Evolutionary conservation across 2,329 filamentous ascomycete genomes (phyloP).

Genomic region (Thielaviopsis punctulata): DNA sequence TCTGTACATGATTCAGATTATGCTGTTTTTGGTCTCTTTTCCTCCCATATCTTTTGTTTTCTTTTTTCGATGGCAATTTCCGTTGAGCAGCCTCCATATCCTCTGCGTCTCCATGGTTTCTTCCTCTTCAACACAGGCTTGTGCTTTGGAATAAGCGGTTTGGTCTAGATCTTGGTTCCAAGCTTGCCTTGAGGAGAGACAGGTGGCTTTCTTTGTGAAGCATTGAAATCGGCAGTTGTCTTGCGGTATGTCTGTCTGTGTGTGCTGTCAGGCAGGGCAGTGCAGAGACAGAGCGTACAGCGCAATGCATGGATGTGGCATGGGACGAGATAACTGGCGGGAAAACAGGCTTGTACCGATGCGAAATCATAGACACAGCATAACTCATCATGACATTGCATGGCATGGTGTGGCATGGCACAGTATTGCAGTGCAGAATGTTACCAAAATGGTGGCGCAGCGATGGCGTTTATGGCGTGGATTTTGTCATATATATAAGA

Average conservation of each 20-base stretch:
- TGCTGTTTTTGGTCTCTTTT: not conserved
- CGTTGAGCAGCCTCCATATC: too few species aligned
- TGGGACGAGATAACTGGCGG: not conserved
- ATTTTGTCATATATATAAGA: not conserved
- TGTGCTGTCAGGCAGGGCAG: not conserved
- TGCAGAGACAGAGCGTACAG: not conserved
- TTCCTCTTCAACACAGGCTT: too few species aligned
- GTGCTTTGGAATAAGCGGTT: too few species aligned
- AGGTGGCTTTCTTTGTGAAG: not conserved
- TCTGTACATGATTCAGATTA: too few species aligned
- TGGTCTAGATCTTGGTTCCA: too few species aligned
- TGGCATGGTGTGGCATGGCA: too few species aligned
- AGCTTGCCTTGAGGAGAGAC: not conserved
- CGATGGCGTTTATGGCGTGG: conserved; percentile 5
- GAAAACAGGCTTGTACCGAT: not conserved
- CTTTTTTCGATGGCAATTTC: too few species aligned
- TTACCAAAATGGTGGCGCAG: conserved; percentile 3
- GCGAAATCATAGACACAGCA: not conserved
- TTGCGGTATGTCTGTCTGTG: not conserved
- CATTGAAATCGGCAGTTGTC: not conserved
- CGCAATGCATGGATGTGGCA: too few species aligned
- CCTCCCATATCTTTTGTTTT: too few species aligned
- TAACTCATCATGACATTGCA: too few species aligned
- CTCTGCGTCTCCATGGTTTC: too few species aligned
- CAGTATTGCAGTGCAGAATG: not conserved